Evolutionary conservation across 1,284 basidiomycete species (phyloP).

Genomic region (Tilletia setariae): DNA sequence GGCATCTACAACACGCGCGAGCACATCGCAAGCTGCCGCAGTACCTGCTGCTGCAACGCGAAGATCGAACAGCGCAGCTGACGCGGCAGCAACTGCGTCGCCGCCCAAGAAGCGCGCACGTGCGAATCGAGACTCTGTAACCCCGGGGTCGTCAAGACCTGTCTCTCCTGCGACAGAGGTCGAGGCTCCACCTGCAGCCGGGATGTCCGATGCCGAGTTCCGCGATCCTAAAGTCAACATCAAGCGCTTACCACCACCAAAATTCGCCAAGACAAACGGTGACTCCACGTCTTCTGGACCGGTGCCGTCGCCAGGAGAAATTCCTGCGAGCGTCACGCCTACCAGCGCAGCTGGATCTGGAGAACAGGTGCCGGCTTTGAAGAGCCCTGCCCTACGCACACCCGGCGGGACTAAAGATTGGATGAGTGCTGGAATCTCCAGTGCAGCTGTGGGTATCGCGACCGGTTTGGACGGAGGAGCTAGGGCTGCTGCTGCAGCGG

Average conservation of each 20-base stretch:
- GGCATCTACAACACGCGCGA: background rate
- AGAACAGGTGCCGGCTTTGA: too few species aligned
- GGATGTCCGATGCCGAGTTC: background rate
- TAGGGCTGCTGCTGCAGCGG: background rate
- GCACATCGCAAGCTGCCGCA: too few species aligned
- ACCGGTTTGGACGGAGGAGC: conserved; percentile 12
- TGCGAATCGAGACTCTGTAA: background rate
- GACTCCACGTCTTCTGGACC: background rate
- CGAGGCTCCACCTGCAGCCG: background rate
- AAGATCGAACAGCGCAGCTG: too few species aligned
- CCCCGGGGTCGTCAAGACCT: background rate
- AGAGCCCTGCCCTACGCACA: background rate
- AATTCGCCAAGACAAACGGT: conserved; percentile 1
- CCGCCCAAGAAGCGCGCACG: background rate
- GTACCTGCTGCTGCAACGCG: too few species aligned
- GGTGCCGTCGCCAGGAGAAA: too few species aligned
- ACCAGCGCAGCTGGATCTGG: too few species aligned
- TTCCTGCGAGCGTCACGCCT: background rate
- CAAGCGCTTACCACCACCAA: conserved; percentile 7
- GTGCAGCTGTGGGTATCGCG: conserved; percentile 2
- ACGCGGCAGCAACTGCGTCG: background rate
- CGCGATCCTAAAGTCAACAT: conserved; percentile 13
- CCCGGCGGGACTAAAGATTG: conserved; percentile 5
- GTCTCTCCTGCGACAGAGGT: background rate
- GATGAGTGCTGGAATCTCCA: conserved; percentile 11